A percentile compares a stretch with the other conserved stretches of the same genome.
phyloP scores from a whole-genome alignment of 768 basidiomycete genomes.

The Auriscalpium microsporum region DNA sequence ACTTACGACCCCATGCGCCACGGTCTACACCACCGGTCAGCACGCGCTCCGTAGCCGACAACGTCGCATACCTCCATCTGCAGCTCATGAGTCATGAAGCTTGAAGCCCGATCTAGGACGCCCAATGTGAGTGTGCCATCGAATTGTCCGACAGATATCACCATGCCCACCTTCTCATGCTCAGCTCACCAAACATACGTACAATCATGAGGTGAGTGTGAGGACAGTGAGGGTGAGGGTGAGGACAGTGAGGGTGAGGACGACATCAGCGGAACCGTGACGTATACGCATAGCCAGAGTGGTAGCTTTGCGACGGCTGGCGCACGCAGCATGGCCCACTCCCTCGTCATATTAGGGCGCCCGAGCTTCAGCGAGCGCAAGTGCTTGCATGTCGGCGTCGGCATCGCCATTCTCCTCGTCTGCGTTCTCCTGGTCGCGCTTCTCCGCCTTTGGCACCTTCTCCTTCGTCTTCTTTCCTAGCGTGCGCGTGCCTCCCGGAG shows the following conservation, averaged over 20 bases:
- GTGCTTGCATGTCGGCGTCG: constrained; percentile 36
- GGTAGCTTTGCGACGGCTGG: constrained; percentile 29
- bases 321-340: constrained; percentile 51
- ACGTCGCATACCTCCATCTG: no score
- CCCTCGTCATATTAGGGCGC: constrained; percentile 55
- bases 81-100: no score
- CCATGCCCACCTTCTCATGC: no score
- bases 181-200: no score
- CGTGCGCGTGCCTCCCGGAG: constrained; percentile 53
- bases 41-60: no score
- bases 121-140: no score
- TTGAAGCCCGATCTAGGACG: no score
- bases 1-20: no score
- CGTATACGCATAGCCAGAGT: background rate
- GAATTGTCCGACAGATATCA: no score
- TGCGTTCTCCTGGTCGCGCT: constrained; percentile 18
- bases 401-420: constrained; percentile 19
- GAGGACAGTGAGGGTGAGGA: no score
- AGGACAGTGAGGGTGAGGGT: no score
- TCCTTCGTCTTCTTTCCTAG: constrained; percentile 46
- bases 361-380: constrained; percentile 53
- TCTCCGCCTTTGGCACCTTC: constrained; percentile 25
- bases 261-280: background rate
- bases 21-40: no score
- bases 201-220: background rate